Evolutionary conservation across 2,329 filamentous ascomycete genomes (phyloP), one percentile per base, ranked within the genome.

Genomic region (Fusarium praegraminearum): DNA sequence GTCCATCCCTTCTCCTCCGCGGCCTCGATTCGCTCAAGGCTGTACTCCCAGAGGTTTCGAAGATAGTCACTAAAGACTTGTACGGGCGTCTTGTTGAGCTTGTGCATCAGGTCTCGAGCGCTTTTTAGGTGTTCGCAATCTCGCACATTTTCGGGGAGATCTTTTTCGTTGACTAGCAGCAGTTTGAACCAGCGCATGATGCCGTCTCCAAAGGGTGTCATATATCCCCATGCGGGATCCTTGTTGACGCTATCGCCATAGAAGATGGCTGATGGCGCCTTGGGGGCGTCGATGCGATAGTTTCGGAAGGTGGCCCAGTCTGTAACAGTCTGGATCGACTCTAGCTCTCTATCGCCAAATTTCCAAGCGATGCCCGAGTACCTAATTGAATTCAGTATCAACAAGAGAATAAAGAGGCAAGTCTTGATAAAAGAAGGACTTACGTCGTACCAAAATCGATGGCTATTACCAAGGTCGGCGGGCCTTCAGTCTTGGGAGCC

Each of bases 161-260:
- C 80, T 1, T 71, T 51, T 2, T 78, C 70, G 5, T 82, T 76
- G 2, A 83, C 36, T 0, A 84, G 72, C 2, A 83, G 67, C 0
- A 84, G 75, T 55, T 84, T 84, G 73, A 83, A 82, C 82, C 81
- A 84, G 2, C 73, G 66, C 1, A 82, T 10, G 0, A 77, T 53
- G 0, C 62, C 52, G 0, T 65, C 55, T 5, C 76, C 60, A 0
- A 51, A 7, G 0, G 77, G 72, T 1, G 80, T 73, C 1, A 62
- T 68, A 20, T 79, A 80, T 0, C 81, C 80, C 78, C 81, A 83
- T 1, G 32, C 44, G 0, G 44, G 36, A 4, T 64, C 11, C 0
- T 57, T 16, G 1, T 54, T 7, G 0, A 30, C n/a, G 1, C 30
- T 12, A 3, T 47, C 30, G 5, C 33, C 38, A 13, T 76, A 80